A percentile compares a stretch with the other conserved stretches of the same genome.
Evolutionary conservation across 2,329 filamentous ascomycete genomes (phyloP).

Genomic region (Dissoconium aciculare): DNA sequence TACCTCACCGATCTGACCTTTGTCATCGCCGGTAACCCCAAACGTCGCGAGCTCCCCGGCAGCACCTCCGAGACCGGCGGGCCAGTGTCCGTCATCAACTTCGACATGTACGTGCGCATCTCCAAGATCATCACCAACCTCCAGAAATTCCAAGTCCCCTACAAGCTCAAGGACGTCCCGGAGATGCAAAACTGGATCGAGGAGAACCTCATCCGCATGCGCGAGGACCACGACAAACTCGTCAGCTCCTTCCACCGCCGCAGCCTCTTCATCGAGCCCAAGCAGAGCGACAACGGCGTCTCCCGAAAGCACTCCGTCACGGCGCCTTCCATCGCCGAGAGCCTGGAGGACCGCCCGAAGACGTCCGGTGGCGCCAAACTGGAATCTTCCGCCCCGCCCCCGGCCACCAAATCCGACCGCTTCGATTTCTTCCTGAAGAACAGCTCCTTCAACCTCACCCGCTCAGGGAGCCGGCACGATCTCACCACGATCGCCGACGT

Average conservation of each 20-base stretch:
- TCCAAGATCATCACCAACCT: slow-evolving; percentile 92
- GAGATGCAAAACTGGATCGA: slow-evolving; percentile 92
- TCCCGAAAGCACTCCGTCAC: background rate
- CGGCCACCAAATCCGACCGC: background rate
- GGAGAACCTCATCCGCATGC: slow-evolving; percentile 62
- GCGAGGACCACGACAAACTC: slow-evolving; percentile 46
- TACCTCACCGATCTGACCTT: slow-evolving; percentile 95
- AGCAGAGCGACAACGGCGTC: slow-evolving; percentile 7
- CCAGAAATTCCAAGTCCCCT: slow-evolving; percentile 90
- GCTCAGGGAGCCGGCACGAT: background rate
- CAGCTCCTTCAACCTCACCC: background rate
- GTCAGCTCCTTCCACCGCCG: slow-evolving; percentile 63
- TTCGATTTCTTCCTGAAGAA: slow-evolving; percentile 1
- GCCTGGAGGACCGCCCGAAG: background rate
- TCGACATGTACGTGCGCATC: slow-evolving; percentile 89
- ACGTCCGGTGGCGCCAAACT: background rate
- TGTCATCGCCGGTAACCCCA: slow-evolving; percentile 82
- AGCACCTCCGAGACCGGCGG: slow-evolving; percentile 28
- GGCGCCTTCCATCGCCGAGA: background rate
- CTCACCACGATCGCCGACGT: background rate
- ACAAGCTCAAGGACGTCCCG: slow-evolving; percentile 64
- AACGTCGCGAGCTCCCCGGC: slow-evolving; percentile 59
- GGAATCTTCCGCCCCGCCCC: background rate
- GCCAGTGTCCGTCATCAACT: slow-evolving; percentile 74
- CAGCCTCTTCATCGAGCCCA: slow-evolving; percentile 67